Conservation (phyloP, 225 moss, liverwort and hornwort species). For the Polytrichum formosum region DNA sequence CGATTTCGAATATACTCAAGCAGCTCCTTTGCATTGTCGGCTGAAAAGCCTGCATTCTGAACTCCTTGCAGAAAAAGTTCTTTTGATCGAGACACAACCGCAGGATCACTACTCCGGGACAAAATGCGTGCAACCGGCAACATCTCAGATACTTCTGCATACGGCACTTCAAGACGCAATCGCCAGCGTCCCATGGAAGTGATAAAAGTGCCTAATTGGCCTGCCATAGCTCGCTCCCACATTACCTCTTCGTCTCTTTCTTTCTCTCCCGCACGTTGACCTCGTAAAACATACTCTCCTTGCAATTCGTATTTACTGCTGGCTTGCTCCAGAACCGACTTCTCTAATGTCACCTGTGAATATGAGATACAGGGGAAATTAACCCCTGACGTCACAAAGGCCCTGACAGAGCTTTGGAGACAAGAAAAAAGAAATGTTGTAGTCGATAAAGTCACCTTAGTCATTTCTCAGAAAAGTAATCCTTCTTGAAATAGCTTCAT, state of each 20-base stretch:
- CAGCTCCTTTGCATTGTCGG: conserved; percentile 76
- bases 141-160: conserved; percentile 97
- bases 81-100: conserved; percentile 92
- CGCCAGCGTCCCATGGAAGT: conserved; percentile 99
- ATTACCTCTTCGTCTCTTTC: conserved; percentile 78
- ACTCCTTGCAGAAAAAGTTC: conserved; percentile 93
- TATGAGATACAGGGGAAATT: neutral
- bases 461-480: too few relatives aligned
- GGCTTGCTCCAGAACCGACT: conserved; percentile 83
- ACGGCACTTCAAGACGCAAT: conserved; percentile 88
- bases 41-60: conserved; percentile 74
- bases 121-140: conserved; percentile 90
- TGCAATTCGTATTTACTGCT: conserved; percentile 90
- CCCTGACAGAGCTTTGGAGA: too few relatives aligned
- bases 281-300: conserved; percentile 97
- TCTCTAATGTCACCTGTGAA: conserved; percentile 90
- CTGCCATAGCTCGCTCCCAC: conserved; percentile 94
- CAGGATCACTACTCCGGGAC: conserved; percentile 97
- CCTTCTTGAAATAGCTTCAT: too few relatives aligned
- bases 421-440: too few relatives aligned
- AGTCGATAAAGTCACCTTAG: too few relatives aligned
- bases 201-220: conserved; percentile 83
- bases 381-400: too few relatives aligned
- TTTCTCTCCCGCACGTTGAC: conserved; percentile 91
- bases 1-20: conserved; percentile 76